phyloP scores from a whole-genome alignment of 2,329 filamentous ascomycete genomes.

The Byssoonygena ceratinophila region DNA sequence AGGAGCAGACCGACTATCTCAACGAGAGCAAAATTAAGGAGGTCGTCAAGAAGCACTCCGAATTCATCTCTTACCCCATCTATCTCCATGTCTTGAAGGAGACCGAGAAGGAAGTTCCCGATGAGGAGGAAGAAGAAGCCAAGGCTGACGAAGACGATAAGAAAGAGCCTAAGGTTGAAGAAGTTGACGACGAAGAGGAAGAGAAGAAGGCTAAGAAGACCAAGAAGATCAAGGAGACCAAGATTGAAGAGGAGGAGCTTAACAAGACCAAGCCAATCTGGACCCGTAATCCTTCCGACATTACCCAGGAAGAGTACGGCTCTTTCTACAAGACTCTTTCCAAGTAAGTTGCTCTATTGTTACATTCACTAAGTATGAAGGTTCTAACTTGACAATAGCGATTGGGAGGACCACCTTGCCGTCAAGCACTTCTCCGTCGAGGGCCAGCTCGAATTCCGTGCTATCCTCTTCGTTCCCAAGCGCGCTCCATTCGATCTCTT shows the following conservation, averaged over 20 bases:
- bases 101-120: slow-evolving; percentile 96
- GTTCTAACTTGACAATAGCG: slow-evolving; percentile 34
- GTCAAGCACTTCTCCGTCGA: slow-evolving; percentile 99
- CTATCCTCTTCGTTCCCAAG: slow-evolving; percentile 99
- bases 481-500: slow-evolving; percentile 98
- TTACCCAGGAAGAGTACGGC: slow-evolving; percentile 91
- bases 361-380: not conserved
- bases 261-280: slow-evolving; percentile 99
- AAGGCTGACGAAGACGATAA: slow-evolving; percentile 60
- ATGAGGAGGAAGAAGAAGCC: slow-evolving; percentile 67
- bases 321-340: slow-evolving; percentile 99
- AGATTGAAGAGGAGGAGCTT: slow-evolving; percentile 97
- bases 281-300: slow-evolving; percentile 95
- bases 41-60: slow-evolving; percentile 99
- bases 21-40: slow-evolving; percentile 99
- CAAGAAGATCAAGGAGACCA: slow-evolving; percentile 98
- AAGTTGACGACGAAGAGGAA: slow-evolving; percentile 72
- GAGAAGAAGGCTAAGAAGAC: slow-evolving; percentile 93
- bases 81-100: slow-evolving; percentile 99
- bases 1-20: slow-evolving; percentile 96
- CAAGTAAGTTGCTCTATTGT: slow-evolving; percentile 43
- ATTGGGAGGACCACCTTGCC: slow-evolving; percentile 98
- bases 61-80: slow-evolving; percentile 99
- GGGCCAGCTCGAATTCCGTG: slow-evolving; percentile 99
- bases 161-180: slow-evolving; percentile 94